A percentile compares a stretch with the other conserved stretches of the same genome.
These are phyloP conservation scores for Wilcoxina mikolae DNA, from an alignment of 495 filamentous ascomycete species.

Conservation along the genomic window DNA sequence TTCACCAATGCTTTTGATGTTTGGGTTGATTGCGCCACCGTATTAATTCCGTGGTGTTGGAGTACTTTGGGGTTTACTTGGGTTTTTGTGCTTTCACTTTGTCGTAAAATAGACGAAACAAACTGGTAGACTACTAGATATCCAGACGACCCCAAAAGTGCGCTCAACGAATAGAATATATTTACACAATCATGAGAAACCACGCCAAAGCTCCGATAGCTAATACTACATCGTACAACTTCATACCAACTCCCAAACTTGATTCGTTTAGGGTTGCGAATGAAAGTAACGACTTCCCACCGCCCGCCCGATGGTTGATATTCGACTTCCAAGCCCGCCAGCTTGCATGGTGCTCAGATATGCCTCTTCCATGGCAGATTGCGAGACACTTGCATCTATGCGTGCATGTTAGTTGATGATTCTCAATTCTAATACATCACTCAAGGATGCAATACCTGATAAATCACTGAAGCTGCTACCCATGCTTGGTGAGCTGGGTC, in stretches of 20 bases:
- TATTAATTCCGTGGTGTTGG: not conserved
- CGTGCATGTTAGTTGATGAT: not conserved
- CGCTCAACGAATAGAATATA: no score
- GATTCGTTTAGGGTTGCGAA: no score
- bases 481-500: slow-evolving; percentile 65
- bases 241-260: no score
- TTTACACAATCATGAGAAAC: no score
- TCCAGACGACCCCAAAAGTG: no score
- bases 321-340: slow-evolving; percentile 61
- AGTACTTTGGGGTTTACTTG: not conserved
- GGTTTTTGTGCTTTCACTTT: not conserved
- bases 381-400: slow-evolving; percentile 79
- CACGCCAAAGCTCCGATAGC: no score
- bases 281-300: slow-evolving; percentile 27
- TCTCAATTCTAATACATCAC: slow-evolving; percentile 6
- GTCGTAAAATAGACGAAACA: not conserved
- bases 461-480: slow-evolving; percentile 95
- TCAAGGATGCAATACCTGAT: slow-evolving; percentile 49
- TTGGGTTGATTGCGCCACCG: not conserved
- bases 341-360: slow-evolving; percentile 82
- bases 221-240: no score
- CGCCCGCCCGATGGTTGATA: slow-evolving; percentile 65
- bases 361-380: slow-evolving; percentile 88
- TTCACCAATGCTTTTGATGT: not conserved
- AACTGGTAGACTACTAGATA: not conserved